Evolutionary conservation across 805 yeast genomes (phyloP).

Genomic region (Barnettozyma pratensis): DNA sequence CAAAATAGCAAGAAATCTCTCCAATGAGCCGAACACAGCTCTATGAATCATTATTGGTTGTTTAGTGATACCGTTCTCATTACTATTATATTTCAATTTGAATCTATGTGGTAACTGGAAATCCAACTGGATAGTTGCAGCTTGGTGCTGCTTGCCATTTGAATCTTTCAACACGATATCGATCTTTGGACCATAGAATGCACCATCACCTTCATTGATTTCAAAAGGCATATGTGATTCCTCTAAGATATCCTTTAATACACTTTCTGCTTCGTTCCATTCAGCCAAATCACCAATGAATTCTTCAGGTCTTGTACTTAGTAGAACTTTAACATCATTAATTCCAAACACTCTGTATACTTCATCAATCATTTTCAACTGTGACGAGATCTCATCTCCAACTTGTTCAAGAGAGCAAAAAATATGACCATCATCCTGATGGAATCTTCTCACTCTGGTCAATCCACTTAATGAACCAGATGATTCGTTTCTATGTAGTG

Average conservation of each 20-base stretch:
- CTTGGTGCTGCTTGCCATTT: slow-evolving; percentile 78
- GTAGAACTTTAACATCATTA: slow-evolving; percentile 47
- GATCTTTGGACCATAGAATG: slow-evolving; percentile 92
- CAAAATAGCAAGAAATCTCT: slow-evolving; percentile 84
- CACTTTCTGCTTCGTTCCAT: slow-evolving; percentile 81
- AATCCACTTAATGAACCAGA: slow-evolving; percentile 91
- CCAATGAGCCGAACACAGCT: slow-evolving; percentile 93
- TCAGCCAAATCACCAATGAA: slow-evolving; percentile 71
- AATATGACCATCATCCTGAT: slow-evolving; percentile 97
- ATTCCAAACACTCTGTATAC: slow-evolving; percentile 58
- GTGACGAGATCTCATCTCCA: slow-evolving; percentile 61
- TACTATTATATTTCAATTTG: slow-evolving; percentile 57
- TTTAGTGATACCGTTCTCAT: slow-evolving; percentile 43
- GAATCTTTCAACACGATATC: slow-evolving; percentile 82
- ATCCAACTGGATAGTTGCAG: slow-evolving; percentile 93
- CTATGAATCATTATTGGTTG: slow-evolving; percentile 94
- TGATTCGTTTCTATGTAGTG: slow-evolving; percentile 90
- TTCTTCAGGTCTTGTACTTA: slow-evolving; percentile 85
- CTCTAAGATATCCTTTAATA: slow-evolving; percentile 56
- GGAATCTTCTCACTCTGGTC: slow-evolving; percentile 90
- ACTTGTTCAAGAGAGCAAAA: slow-evolving; percentile 83
- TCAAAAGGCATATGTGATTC: slow-evolving; percentile 55
- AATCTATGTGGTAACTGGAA: slow-evolving; percentile 90
- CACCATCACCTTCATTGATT: slow-evolving; percentile 91
- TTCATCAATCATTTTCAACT: slow-evolving; percentile 67